These are phyloP conservation scores for Yamadazyma epiphylla DNA, from an alignment of 1,139 yeast species.

Conservation along the genomic window DNA sequence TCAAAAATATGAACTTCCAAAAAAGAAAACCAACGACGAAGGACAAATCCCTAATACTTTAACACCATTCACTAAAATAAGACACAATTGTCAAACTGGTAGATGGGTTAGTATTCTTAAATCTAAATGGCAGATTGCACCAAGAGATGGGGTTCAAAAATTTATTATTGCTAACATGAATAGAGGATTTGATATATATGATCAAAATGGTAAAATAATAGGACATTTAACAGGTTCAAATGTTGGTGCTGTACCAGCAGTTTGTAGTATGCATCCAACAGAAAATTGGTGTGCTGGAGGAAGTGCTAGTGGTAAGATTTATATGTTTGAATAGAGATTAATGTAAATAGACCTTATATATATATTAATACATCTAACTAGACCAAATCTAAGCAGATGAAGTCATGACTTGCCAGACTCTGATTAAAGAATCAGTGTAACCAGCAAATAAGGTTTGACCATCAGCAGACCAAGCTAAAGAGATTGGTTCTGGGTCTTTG, in stretches of 20 bases:
- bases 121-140: conserved; percentile 74
- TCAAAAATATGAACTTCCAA: conserved; percentile 15
- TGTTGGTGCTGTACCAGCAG: conserved; percentile 92
- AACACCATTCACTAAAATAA: conserved; percentile 56
- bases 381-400: conserved; percentile 48
- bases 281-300: conserved; percentile 93
- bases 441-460: conserved; percentile 99
- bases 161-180: conserved; percentile 94
- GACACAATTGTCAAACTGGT: conserved; percentile 93
- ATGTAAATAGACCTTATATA: conserved; percentile 1
- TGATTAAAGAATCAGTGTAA: conserved; percentile 98
- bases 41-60: conserved; percentile 30
- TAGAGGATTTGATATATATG: conserved; percentile 76
- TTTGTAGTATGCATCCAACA: conserved; percentile 73
- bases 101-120: conserved; percentile 93
- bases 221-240: conserved; percentile 61
- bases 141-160: conserved; percentile 71
- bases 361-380: conserved; percentile 3
- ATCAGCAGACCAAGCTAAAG: conserved; percentile 99
- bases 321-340: conserved; percentile 43
- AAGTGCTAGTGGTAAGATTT: conserved; percentile 89
- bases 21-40: conserved; percentile 12
- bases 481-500: conserved; percentile 97
- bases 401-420: conserved; percentile 99
- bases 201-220: conserved; percentile 68